Evolutionary conservation across 2,329 filamentous ascomycete genomes (phyloP), one percentile per base, ranked within the genome.

Genomic region (Aspergillus tanneri): DNA sequence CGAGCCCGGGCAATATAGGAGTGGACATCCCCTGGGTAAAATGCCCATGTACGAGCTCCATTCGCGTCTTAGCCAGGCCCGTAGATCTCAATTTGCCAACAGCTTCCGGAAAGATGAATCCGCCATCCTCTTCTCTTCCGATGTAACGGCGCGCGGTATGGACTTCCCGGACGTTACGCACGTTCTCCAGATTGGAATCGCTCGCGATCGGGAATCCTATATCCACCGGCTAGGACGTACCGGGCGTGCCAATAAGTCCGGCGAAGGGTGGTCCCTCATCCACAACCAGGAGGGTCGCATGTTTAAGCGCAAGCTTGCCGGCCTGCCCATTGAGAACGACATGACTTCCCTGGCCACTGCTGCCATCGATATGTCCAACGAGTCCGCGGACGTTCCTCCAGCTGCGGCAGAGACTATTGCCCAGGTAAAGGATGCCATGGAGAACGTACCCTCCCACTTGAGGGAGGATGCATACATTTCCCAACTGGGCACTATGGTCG

Each of bases 101-200:
- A 64, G 59, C 21, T 99, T 96, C 82, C 84, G 88, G 37, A 63
- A 61, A 11, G 71, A 81, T n/a, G 64, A 71, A 22, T 79, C 77
- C 24, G 89, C 77, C 28, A 76, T 92, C 47, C 76, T 91, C 37
- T 80, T 90, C 64, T 88, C 88, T 2, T 88, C 87, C 2, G 88
- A 92, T 67, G 87, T 92, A 24, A 88, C 87, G 5, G 87, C 88
- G 10, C 79, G 88, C 67, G 88, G 88, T 57, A 90, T 92, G 85
- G 88, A 92, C 65, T 90, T 90, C 71, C 87, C 87, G 22, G 77
- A 83, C 44, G 87, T 91, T 18, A 87, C 85, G n/a, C 86, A 90
- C 61, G 87, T 90, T 52, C 84, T 91, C 49, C 87, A 91, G 61
- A 63, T 88, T 12, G 85, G 87, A 53, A 61, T 80, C 4, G 85